Conservation (phyloP, 768 basidiomycete species). For the Hemileccinum impolitum region DNA sequence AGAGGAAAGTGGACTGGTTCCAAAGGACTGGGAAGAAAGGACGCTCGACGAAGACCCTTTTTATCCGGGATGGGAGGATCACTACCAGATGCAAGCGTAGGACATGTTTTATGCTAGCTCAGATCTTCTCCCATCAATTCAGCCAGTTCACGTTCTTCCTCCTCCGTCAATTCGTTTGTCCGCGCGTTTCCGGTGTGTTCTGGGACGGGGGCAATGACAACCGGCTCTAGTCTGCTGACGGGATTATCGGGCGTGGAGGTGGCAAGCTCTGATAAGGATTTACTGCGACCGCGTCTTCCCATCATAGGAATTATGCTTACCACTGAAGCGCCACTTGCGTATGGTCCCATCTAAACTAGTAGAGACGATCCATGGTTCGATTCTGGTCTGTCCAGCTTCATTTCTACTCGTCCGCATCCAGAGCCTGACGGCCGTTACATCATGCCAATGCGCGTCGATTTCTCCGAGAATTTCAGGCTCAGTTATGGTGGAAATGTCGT, state of each 20-base stretch:
- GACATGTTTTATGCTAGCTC: constrained; percentile 2
- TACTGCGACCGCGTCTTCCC: background rate
- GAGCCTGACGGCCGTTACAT: constrained; percentile 70
- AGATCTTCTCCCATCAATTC: constrained; percentile 57
- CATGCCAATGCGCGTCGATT: constrained; percentile 88
- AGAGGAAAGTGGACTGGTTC: constrained; percentile 44
- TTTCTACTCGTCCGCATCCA: constrained; percentile 59
- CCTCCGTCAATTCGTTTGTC: constrained; percentile 60
- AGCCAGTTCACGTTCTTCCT: constrained; percentile 86
- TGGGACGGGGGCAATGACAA: constrained; percentile 27
- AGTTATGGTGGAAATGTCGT: constrained; percentile 66
- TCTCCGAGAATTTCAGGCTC: constrained; percentile 70
- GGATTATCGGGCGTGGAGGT: constrained; percentile 24
- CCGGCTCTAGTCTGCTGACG: constrained; percentile 12
- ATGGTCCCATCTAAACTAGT: constrained; percentile 85
- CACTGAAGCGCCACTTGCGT: constrained; percentile 77
- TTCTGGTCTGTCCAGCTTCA: constrained; percentile 42
- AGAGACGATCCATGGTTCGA: constrained; percentile 81
- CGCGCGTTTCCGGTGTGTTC: constrained; percentile 29
- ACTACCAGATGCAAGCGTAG: constrained; percentile 17
- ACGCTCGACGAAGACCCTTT: constrained; percentile 51
- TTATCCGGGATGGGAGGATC: constrained; percentile 44
- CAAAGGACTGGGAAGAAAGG: constrained; percentile 45
- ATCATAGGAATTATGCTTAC: constrained; percentile 28
- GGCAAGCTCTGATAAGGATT: constrained; percentile 21